Conservation (phyloP, 202 grass and related monocot species). For the Schoenoplectus triqueter region DNA sequence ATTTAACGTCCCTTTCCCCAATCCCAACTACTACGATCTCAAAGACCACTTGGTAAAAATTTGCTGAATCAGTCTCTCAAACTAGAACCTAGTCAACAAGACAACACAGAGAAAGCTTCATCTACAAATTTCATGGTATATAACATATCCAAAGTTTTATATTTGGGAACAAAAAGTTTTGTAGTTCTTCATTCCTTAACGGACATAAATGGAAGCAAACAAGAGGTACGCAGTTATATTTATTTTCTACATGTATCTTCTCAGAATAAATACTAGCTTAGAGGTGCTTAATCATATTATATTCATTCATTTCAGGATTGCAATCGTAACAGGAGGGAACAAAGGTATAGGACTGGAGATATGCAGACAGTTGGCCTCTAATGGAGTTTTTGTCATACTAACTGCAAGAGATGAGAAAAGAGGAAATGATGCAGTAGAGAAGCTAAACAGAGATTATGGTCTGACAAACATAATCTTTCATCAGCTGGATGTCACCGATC, state of each 20-base stretch:
- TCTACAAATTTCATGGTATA: slow-evolving; percentile 5
- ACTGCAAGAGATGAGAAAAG: slow-evolving; percentile 66
- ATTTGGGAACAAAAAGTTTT: background rate
- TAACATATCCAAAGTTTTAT: background rate
- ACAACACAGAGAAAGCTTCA: background rate
- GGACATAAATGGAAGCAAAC: background rate
- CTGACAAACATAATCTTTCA: slow-evolving; percentile 51
- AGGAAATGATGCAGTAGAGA: slow-evolving; percentile 54
- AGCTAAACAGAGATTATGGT: slow-evolving; percentile 26
- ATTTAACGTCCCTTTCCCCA: too few relatives aligned
- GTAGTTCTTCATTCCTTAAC: too few relatives aligned
- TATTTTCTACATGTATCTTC: background rate
- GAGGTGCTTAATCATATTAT: background rate
- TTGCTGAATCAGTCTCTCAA: too few relatives aligned
- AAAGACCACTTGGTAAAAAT: too few relatives aligned
- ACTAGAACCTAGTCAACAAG: too few relatives aligned
- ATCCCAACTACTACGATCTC: too few relatives aligned
- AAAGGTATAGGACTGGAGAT: slow-evolving; percentile 79
- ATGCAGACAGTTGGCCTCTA: slow-evolving; percentile 53
- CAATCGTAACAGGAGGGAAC: slow-evolving; percentile 68
- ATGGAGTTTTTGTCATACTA: slow-evolving; percentile 51
- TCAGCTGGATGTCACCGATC: slow-evolving; percentile 63
- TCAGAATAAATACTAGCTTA: background rate
- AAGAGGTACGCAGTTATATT: background rate
- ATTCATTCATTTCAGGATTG: slow-evolving; percentile 42